phyloP scores from a whole-genome alignment of 148 eudicot species.

The Fagopyrum esculentum region DNA sequence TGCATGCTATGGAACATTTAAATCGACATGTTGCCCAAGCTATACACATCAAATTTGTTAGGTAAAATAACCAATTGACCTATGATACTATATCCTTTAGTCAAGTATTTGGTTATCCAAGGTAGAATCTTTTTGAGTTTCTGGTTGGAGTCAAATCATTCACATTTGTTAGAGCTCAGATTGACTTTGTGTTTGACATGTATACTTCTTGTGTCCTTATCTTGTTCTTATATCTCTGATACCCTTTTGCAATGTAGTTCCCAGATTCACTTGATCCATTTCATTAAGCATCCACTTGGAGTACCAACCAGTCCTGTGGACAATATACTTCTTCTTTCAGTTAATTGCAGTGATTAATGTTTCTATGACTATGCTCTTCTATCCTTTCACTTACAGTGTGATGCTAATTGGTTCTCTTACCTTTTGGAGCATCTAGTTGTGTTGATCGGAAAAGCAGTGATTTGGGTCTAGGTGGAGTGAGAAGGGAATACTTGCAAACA shows the following conservation, averaged over 20 bases:
- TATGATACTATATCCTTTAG: neutral
- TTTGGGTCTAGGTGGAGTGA: slow-evolving; percentile 92
- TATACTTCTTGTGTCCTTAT: neutral
- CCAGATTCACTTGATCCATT: too few species aligned
- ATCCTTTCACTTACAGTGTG: neutral
- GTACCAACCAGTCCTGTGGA: neutral
- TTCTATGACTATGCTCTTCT: neutral
- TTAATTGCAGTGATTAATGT: neutral
- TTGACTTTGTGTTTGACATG: too few species aligned
- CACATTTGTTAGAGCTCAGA: too few species aligned
- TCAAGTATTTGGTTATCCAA: neutral
- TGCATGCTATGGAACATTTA: neutral
- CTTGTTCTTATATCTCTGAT: neutral
- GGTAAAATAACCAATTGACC: neutral
- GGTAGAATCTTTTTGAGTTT: neutral
- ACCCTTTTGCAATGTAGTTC: neutral
- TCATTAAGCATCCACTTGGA: neutral
- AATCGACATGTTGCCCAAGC: neutral
- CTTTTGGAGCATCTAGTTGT: slow-evolving; percentile 37
- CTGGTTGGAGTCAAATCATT: neutral
- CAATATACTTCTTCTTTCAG: neutral
- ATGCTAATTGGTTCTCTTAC: neutral
- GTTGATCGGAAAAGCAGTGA: slow-evolving; percentile 95
- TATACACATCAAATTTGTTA: neutral
- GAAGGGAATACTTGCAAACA: slow-evolving; percentile 83